Base-by-base conservation (phyloP, 2,329 filamentous ascomycete genomes). In the Fusarium sp. region DNA sequence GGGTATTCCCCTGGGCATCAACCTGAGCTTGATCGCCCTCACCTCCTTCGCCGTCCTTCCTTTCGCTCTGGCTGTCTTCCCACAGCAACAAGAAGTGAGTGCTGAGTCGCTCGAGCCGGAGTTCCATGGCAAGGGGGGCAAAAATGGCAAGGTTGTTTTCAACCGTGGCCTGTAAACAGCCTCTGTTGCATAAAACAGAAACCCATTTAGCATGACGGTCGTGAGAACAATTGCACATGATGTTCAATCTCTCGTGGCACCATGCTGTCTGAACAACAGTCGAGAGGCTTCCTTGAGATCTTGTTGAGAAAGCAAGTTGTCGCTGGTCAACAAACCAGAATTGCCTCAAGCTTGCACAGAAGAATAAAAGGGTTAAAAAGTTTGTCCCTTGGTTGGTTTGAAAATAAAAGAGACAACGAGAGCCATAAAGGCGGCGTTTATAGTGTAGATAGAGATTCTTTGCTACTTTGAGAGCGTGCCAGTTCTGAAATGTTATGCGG, bases 41-140 rank as follows among this genome's bases (percentile, higher is more conserved):
- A 98, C 95, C 27, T 96, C 93, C 75, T 89, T 97, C 69, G 93
- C 94, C 75, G 96, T 95, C 15, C 85, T 99, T 77, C 96, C 96
- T 42, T 85, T 98, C 70, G 96, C 96, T 21, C 85, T 99, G 57
- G 96, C 91, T 14, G 94, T 94, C 5, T 99, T 99, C 83, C 96
- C 96, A 8, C 95, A 98, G 84, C 87, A 94, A 72, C 94, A 99
- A 85, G 89, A 89, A 71, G 92, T 98, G 45, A 88, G 87, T 72
- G 94, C 93, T 3, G 87, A 89, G 35, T 90, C 85, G 56, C 84
- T 99, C 63, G 96, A 98, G 86, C 86, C 92, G 71, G 93, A 97
- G 82, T 98, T 99, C 81, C 92, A 92, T 83, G 92, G 90, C 11
- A 89, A 89, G 63, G 95, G 94, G 37, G 95, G 95, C 2, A 88